phyloP scores from a whole-genome alignment of 1,284 basidiomycete species.

The Tylopilus sp. region DNA sequence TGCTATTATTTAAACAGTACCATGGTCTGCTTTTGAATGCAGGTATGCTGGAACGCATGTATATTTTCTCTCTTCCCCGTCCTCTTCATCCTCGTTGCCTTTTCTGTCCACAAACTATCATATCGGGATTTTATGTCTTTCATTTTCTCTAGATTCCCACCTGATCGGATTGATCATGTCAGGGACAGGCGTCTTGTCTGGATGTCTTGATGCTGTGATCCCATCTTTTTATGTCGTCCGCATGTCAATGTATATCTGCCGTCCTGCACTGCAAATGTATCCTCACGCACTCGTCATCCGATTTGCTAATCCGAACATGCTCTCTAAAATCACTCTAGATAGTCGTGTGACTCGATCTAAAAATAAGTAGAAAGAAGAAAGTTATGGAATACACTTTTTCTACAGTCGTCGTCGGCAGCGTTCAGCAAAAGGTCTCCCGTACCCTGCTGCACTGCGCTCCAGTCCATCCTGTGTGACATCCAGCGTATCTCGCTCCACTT shows the following conservation, averaged over 20 bases:
- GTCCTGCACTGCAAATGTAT: no score
- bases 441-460: neutral
- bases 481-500: neutral
- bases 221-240: conserved; percentile 6
- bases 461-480: neutral
- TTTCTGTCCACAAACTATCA: neutral
- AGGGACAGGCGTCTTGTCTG: neutral
- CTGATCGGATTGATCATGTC: conserved; percentile 1
- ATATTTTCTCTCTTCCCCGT: neutral
- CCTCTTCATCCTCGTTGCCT: neutral
- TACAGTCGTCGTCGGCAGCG: no score
- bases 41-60: neutral
- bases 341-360: conserved; percentile 5
- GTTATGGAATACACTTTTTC: conserved; percentile 14
- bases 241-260: no score
- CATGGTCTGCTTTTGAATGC: no score
- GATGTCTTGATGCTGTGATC: neutral
- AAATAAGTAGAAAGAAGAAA: neutral
- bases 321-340: neutral
- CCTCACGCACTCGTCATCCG: conserved; percentile 19
- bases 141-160: conserved; percentile 13
- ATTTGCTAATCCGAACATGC: conserved; percentile 6
- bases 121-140: neutral
- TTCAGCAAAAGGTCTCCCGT: neutral
- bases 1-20: neutral